Percentiles rank a stretch among this genome's conserved stretches.
phyloP scores from a whole-genome alignment of 1,284 basidiomycete species.

The Erythrobasidium hasegawianum region DNA sequence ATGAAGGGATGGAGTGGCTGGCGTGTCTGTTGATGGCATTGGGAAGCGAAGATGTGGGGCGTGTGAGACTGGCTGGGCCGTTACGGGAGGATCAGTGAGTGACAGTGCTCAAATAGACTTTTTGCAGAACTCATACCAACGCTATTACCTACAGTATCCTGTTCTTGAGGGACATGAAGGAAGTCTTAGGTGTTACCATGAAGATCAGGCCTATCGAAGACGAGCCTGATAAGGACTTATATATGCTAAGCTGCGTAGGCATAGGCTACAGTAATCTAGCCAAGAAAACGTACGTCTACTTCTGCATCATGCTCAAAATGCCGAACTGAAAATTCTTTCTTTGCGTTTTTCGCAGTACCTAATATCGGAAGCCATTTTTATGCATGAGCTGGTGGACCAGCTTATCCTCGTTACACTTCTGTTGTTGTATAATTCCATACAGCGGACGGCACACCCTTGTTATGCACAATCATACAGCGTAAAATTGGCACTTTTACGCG shows the following conservation, averaged over 20 bases:
- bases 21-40: constrained; percentile 87
- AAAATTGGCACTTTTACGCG: no score
- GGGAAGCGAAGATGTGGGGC: constrained; percentile 91
- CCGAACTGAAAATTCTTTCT: no score
- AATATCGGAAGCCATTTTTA: no score
- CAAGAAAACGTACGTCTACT: constrained; percentile 45
- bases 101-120: constrained; percentile 40
- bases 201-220: constrained; percentile 51
- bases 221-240: constrained; percentile 37
- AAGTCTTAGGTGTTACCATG: constrained; percentile 69
- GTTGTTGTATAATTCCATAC: no score
- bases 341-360: no score
- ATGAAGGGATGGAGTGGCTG: constrained; percentile 82
- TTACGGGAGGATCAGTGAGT: constrained; percentile 42
- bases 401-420: no score
- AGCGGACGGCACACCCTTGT: no score
- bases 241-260: constrained; percentile 52
- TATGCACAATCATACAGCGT: no score
- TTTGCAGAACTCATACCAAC: constrained; percentile 40
- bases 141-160: constrained; percentile 62
- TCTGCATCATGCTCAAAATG: no score
- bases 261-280: constrained; percentile 54
- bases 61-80: constrained; percentile 73
- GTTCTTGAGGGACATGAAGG: constrained; percentile 76
- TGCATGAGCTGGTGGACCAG: no score